Base-by-base conservation (phyloP, 495 filamentous ascomycete genomes). In the Aspergillus wentii region DNA sequence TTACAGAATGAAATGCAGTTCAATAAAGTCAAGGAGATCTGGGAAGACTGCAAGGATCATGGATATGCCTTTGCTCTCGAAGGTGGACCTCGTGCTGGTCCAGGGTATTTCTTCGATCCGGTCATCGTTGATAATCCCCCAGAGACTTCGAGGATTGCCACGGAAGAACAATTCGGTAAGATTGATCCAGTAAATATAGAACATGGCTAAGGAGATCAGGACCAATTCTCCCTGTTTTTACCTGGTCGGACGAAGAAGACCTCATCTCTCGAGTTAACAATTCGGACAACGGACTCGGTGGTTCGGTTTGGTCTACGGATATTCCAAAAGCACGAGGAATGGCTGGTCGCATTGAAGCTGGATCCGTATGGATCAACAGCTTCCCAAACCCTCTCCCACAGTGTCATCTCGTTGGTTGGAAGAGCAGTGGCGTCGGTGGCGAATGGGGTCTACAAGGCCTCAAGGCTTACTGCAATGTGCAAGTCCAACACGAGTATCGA, bases 341-440 rank as follows among this genome's bases (percentile, higher is more conserved):
- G 69, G 49, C n/a, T 2, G 30, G 49, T 20, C 54, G 54, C 11
- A 51, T 78, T 9, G 54, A 75, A 42, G 64, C 68, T 13, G 74
- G 74, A n/a, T 57, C n/a, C 35, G 53, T 58, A 2, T 60, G 41
- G 19, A 38, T 54, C n/a, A 66, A 61, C 41, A 34, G 35, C 1
- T 32, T 35, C 18, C 36, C 45, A 15, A 44, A 41, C 8, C 32
- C 35, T 3, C 39, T 32, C 7, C 69, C 69, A 15, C 67, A 63
- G 32, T 74, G 71, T 3, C 68, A 68, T 49, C 79, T 84, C 43
- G 64, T 56, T 17, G 80, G 80, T 14, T 70, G 75, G 56, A 83
- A 84, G 66, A 70, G 80, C 48, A 74, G 67, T 40, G 80, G 80
- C 8, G 70, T 80, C 33, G 79, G 79, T 5, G 74, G 71, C 6